Conservation (phyloP, 352 stramenopile genomes). For the Phytophthora citricola region DNA sequence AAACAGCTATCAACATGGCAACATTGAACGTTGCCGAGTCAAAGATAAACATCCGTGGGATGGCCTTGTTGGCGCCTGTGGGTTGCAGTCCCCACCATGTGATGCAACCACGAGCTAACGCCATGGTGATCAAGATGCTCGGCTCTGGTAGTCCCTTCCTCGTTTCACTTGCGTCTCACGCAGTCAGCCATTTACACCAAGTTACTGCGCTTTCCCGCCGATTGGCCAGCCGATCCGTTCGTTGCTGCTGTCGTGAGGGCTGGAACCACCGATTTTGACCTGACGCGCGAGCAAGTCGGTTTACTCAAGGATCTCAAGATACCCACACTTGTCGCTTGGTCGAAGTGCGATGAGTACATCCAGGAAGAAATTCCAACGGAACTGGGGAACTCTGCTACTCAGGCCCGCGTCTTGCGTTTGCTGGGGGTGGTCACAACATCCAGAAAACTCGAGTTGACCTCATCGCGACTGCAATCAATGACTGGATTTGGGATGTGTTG, state of each 20-base stretch:
- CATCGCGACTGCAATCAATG: slow-evolving; percentile 24
- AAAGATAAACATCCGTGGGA: slow-evolving; percentile 25
- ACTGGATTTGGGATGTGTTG: slow-evolving; percentile 31
- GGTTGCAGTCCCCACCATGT: slow-evolving; percentile 49
- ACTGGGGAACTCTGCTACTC: slow-evolving; percentile 28
- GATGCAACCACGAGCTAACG: slow-evolving; percentile 41
- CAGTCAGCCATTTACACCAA: slow-evolving; percentile 47
- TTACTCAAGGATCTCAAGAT: slow-evolving; percentile 17
- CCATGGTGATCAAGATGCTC: slow-evolving; percentile 36
- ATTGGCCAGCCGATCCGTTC: slow-evolving; percentile 34
- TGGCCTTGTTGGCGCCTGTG: slow-evolving; percentile 44
- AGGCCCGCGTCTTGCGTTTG: slow-evolving; percentile 43
- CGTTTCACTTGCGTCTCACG: slow-evolving; percentile 6
- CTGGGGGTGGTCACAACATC: slow-evolving; percentile 55
- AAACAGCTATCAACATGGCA: slow-evolving; percentile 53
- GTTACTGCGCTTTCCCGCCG: slow-evolving; percentile 39
- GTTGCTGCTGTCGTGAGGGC: slow-evolving; percentile 45
- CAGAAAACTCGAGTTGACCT: slow-evolving; percentile 55
- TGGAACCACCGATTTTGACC: slow-evolving; percentile 46
- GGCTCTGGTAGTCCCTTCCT: slow-evolving; percentile 26
- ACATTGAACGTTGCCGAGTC: slow-evolving; percentile 27
- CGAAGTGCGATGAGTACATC: slow-evolving; percentile 50
- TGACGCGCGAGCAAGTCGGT: slow-evolving; percentile 33
- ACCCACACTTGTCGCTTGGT: slow-evolving; percentile 50
- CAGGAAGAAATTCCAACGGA: slow-evolving; percentile 46